A percentile compares a stretch with the other conserved stretches of the same genome.
Conservation (phyloP, 164 flowering plant genomes). For the Chimonanthus praecox region DNA sequence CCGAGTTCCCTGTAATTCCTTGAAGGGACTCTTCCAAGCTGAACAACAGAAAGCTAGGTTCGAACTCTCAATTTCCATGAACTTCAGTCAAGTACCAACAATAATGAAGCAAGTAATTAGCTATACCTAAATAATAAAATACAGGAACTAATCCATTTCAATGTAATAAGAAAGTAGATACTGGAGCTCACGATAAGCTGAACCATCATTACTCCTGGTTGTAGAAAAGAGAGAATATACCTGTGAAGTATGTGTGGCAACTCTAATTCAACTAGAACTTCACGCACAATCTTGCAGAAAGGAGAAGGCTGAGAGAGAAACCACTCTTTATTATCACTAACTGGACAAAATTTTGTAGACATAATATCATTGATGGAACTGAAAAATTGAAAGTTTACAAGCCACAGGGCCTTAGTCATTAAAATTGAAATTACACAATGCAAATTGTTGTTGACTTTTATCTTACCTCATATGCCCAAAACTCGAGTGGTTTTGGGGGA, state of each 20-base stretch:
- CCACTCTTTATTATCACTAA: neutral
- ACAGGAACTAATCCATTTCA: neutral
- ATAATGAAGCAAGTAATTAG: too few relatives aligned
- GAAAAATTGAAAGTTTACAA: neutral
- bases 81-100: too few relatives aligned
- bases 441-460: neutral
- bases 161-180: neutral
- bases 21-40: too few relatives aligned
- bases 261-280: conserved; percentile 87
- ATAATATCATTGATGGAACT: neutral
- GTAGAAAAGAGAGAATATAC: conserved; percentile 28
- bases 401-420: neutral
- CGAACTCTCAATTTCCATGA: too few relatives aligned
- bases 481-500: conserved; percentile 79
- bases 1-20: too few relatives aligned
- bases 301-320: conserved; percentile 68
- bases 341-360: neutral
- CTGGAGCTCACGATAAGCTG: neutral
- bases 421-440: neutral
- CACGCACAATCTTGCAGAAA: conserved; percentile 94
- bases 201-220: neutral
- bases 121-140: neutral
- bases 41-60: too few relatives aligned
- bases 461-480: conserved; percentile 96
- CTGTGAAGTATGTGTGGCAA: conserved; percentile 74